Percentiles rank a stretch among this genome's conserved stretches.
phyloP scores from a whole-genome alignment of 106 monocot genomes.

The Allium fistulosum region DNA sequence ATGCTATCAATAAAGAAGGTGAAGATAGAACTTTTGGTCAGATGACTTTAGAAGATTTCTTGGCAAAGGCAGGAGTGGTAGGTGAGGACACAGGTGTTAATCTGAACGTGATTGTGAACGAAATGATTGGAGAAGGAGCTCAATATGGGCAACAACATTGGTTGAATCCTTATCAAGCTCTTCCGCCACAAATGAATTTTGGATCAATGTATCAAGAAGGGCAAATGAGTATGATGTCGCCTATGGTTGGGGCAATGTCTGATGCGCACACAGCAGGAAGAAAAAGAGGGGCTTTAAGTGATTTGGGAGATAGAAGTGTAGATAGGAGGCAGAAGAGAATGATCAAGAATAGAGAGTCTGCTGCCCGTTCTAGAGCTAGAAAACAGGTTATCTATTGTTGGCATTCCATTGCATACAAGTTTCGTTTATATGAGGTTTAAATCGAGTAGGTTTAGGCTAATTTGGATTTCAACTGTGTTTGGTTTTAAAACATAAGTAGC shows the following conservation, averaged over 20 bases:
- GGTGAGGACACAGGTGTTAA: conserved; percentile 11
- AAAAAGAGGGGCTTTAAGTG: conserved; percentile 36
- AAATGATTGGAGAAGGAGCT: not conserved
- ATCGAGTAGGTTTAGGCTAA: too few relatives aligned
- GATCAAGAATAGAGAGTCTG: conserved; percentile 96
- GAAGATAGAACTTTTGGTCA: conserved; percentile 63
- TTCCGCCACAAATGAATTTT: conserved; percentile 16
- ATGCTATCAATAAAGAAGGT: not conserved
- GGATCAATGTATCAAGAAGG: conserved; percentile 34
- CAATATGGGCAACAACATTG: conserved; percentile 15
- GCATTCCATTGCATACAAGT: too few relatives aligned
- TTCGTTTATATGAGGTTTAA: too few relatives aligned
- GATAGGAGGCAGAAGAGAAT: conserved; percentile 94
- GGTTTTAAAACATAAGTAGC: too few relatives aligned
- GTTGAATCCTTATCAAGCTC: conserved; percentile 35
- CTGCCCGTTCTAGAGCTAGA: conserved; percentile 93
- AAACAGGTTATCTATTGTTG: conserved; percentile 51
- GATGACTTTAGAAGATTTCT: conserved; percentile 81
- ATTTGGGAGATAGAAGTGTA: conserved; percentile 46
- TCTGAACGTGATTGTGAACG: not conserved
- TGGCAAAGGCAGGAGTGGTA: conserved; percentile 66
- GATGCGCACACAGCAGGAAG: conserved; percentile 40
- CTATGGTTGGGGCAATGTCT: conserved; percentile 17
- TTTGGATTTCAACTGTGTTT: too few relatives aligned
- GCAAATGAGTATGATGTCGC: conserved; percentile 16